Percentiles rank a stretch among this genome's conserved stretches.
Conservation (phyloP, 331 rosid genomes). For the Acacia concinna region DNA sequence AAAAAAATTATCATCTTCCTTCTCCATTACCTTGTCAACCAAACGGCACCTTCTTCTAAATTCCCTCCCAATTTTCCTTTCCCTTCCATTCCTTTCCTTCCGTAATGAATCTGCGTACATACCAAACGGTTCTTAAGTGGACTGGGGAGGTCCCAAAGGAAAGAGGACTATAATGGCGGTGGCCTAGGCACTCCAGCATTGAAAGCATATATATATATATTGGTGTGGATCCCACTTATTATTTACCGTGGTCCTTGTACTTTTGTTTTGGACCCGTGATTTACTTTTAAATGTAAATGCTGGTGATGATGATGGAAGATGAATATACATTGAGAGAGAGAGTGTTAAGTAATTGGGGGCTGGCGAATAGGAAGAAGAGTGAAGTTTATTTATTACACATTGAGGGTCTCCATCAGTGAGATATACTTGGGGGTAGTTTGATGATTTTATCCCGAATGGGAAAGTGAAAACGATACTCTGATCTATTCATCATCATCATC, state of each 20-base stretch:
- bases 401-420: background rate
- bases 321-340: background rate
- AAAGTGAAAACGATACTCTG: constrained; percentile 2
- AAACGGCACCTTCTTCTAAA: too few relatives aligned
- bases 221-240: background rate
- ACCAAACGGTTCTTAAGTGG: too few relatives aligned
- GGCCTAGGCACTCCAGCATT: background rate
- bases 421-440: background rate
- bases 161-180: background rate
- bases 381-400: background rate
- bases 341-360: background rate
- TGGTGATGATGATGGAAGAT: background rate
- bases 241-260: background rate
- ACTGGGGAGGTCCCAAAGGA: constrained; percentile 3
- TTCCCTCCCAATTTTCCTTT: too few relatives aligned
- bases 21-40: too few relatives aligned
- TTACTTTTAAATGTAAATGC: background rate
- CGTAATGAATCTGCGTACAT: too few relatives aligned
- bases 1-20: too few relatives aligned
- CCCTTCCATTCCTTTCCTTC: too few relatives aligned
- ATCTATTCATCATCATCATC: background rate
- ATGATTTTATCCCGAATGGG: background rate
- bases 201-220: background rate
- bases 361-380: background rate
- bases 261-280: background rate